Percentiles rank a stretch among this genome's conserved stretches.
Conservation (phyloP, 257 asterid genomes). For the Nicotiana paniculata region DNA sequence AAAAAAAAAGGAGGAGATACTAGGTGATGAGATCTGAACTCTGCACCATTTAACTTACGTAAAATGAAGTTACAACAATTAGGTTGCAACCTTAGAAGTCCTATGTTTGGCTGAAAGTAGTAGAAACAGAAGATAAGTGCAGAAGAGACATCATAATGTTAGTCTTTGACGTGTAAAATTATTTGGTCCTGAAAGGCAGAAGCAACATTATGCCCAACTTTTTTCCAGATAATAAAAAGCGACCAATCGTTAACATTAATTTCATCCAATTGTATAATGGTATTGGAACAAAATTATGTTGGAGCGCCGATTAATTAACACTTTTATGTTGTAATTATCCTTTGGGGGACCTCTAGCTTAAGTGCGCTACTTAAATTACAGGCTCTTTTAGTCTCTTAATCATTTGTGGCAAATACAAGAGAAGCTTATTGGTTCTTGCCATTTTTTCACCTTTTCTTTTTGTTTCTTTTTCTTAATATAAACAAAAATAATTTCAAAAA, state of each 20-base stretch:
- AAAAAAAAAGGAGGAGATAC: too few species aligned
- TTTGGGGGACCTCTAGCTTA: conserved; percentile 2
- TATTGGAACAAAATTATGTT: conserved; percentile 7
- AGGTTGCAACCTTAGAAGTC: background rate
- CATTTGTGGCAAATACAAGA: conserved; percentile 6
- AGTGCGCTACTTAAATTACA: background rate
- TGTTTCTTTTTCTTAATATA: background rate
- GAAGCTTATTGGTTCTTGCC: background rate
- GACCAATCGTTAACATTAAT: conserved; percentile 2
- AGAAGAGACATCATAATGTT: conserved; percentile 18
- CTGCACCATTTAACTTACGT: background rate
- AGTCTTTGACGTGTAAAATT: conserved; percentile 32
- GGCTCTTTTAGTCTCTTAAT: conserved; percentile 5
- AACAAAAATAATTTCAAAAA: background rate
- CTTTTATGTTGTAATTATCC: conserved; percentile 4
- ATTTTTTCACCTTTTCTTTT: background rate
- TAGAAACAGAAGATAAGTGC: background rate
- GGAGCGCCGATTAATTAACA: conserved; percentile 10
- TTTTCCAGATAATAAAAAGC: conserved; percentile 9
- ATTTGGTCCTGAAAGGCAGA: conserved; percentile 38
- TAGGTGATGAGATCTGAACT: background rate
- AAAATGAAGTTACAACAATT: background rate
- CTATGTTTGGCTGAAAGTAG: background rate
- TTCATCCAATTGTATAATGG: background rate
- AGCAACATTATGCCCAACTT: conserved; percentile 34